Evolutionary conservation across 176 grass and related monocot genomes (phyloP).

Genomic region (Oropetium thomaeum): DNA sequence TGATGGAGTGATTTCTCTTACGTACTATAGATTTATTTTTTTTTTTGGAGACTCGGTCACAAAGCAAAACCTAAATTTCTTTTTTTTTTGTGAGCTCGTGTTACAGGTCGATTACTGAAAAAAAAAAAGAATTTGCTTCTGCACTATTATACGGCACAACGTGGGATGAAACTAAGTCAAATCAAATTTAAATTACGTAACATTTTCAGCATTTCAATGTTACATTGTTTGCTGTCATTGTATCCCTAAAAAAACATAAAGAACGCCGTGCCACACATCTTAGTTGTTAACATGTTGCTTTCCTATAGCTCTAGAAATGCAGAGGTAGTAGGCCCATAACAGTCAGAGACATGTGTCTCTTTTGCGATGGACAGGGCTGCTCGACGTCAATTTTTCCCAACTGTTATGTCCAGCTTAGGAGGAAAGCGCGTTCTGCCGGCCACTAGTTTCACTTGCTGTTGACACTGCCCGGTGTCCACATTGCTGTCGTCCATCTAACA

Average conservation of each 20-base stretch:
- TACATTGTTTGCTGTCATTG: not conserved
- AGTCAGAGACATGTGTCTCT: constrained; percentile 19
- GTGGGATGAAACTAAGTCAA: not conserved
- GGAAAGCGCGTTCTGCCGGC: constrained; percentile 41
- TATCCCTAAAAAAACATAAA: constrained; percentile 1
- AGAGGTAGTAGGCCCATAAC: constrained; percentile 21
- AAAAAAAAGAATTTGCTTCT: not conserved
- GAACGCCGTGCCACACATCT: not conserved
- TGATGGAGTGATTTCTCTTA: not conserved
- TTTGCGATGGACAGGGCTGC: constrained; percentile 37
- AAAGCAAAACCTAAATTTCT: not conserved
- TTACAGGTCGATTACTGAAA: not conserved
- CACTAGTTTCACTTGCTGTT: constrained; percentile 19
- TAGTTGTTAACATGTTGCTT: constrained; percentile 43
- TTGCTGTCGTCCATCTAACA: not conserved
- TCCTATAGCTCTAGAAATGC: constrained; percentile 17
- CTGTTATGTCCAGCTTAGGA: constrained; percentile 45
- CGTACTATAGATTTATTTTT: not conserved
- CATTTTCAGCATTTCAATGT: too few relatives aligned
- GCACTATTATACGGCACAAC: not conserved
- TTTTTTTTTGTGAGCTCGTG: not conserved
- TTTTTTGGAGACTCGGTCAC: not conserved
- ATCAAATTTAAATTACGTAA: too few relatives aligned
- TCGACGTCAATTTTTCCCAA: constrained; percentile 54
- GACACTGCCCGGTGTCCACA: not conserved